Conservation (phyloP, 75 land plant genomes). For the Selaginella tamariscina region DNA sequence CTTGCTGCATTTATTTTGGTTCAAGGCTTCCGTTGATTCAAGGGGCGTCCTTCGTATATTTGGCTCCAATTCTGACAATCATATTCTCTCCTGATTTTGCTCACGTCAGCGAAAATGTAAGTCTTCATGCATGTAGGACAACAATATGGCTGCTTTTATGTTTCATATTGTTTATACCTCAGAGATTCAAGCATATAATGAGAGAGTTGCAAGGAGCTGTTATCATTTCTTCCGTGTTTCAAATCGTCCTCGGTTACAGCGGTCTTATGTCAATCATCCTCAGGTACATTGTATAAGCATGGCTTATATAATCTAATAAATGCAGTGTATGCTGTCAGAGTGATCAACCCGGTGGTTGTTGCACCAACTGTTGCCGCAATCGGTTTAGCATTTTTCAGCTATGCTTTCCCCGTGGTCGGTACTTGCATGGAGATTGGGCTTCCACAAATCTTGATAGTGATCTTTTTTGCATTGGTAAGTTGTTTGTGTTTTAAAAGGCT, state of each 20-base stretch:
- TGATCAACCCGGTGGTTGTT: constrained; percentile 11
- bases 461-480: constrained; percentile 5
- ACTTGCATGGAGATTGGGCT: constrained; percentile 6
- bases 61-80: constrained; percentile 7
- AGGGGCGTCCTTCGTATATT: constrained; percentile 6
- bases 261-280: constrained; percentile 11
- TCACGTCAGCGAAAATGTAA: background rate
- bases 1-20: constrained; percentile 7
- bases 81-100: constrained; percentile 5
- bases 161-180: background rate
- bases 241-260: constrained; percentile 1
- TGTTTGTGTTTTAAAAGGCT: no score
- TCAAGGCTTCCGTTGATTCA: constrained; percentile 4
- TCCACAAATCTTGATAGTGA: background rate
- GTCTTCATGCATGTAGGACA: no score
- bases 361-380: constrained; percentile 11
- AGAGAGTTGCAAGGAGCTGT: constrained; percentile 11
- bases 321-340: no score
- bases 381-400: constrained; percentile 5
- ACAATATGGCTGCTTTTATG: background rate
- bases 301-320: background rate
- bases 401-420: constrained; percentile 8
- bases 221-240: constrained; percentile 11
- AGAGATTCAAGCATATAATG: constrained; percentile 6
- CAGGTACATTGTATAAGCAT: background rate